These are phyloP conservation scores for Phaeosphaeria sp. DNA, from an alignment of 2,329 filamentous ascomycete genomes.

Conservation along the genomic window DNA sequence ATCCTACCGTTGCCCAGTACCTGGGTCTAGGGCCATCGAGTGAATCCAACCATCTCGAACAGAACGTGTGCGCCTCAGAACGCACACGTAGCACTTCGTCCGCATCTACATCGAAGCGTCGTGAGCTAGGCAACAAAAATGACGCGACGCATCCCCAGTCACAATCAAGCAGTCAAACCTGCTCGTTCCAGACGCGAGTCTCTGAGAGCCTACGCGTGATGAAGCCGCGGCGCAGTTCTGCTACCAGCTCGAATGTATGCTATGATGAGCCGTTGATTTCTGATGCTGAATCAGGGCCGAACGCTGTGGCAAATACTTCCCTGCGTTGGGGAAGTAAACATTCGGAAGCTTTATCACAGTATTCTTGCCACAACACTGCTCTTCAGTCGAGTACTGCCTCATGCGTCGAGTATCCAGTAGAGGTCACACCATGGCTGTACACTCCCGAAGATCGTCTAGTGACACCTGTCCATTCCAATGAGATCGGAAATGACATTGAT, in stretches of 20 bases:
- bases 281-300: background rate
- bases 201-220: constrained; percentile 22
- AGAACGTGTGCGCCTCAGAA: constrained; percentile 12
- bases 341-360: background rate
- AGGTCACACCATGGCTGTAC: background rate
- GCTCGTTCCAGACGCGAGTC: constrained; percentile 1
- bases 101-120: background rate
- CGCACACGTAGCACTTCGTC: background rate
- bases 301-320: background rate
- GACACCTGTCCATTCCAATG: background rate
- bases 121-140: background rate
- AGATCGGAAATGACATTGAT: background rate
- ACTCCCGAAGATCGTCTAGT: background rate
- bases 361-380: background rate
- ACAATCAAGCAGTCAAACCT: background rate
- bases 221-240: constrained; percentile 11
- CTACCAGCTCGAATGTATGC: background rate
- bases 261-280: background rate
- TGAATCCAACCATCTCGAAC: constrained; percentile 27
- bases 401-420: background rate
- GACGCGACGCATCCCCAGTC: background rate
- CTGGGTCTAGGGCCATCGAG: constrained; percentile 27
- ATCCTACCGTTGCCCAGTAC: constrained; percentile 36
- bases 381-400: background rate
- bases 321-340: background rate